These are phyloP conservation scores for Clavariopsis aquatica DNA, from an alignment of 495 filamentous ascomycete species.

Conservation along the genomic window DNA sequence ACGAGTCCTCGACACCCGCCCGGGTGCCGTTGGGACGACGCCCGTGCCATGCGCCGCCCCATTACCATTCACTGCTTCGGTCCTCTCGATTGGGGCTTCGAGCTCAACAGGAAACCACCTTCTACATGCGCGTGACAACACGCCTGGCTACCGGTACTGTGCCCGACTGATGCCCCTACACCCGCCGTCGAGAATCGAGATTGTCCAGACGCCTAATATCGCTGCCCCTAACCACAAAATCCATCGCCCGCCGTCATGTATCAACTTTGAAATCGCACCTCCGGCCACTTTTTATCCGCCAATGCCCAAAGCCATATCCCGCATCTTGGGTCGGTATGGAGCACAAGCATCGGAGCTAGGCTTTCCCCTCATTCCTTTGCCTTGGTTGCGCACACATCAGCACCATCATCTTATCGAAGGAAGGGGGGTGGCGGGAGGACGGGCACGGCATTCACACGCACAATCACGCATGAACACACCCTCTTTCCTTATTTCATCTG, in stretches of 20 bases:
- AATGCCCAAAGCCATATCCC: background rate
- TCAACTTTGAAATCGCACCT: background rate
- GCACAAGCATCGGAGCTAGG: background rate
- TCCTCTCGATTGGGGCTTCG: background rate
- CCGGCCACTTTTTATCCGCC: conserved; percentile 4
- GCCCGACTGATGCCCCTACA: too few relatives aligned
- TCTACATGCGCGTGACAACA: background rate
- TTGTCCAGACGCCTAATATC: background rate
- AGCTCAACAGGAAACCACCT: background rate
- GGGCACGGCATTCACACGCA: background rate
- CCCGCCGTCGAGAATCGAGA: background rate
- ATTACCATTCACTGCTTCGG: background rate
- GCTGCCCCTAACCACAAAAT: background rate
- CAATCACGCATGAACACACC: too few relatives aligned
- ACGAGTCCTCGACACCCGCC: background rate
- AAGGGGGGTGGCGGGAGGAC: background rate
- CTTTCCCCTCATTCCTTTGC: background rate
- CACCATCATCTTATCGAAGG: background rate
- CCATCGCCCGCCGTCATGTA: background rate
- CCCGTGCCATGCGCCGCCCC: background rate
- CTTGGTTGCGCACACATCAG: background rate
- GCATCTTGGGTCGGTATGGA: background rate
- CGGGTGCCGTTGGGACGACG: background rate
- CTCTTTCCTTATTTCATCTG: background rate
- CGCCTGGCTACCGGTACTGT: too few relatives aligned